Evolutionary conservation across 495 filamentous ascomycete genomes (phyloP), one percentile per base, ranked within the genome.

Genomic region (Chlorociboria aeruginascens): DNA sequence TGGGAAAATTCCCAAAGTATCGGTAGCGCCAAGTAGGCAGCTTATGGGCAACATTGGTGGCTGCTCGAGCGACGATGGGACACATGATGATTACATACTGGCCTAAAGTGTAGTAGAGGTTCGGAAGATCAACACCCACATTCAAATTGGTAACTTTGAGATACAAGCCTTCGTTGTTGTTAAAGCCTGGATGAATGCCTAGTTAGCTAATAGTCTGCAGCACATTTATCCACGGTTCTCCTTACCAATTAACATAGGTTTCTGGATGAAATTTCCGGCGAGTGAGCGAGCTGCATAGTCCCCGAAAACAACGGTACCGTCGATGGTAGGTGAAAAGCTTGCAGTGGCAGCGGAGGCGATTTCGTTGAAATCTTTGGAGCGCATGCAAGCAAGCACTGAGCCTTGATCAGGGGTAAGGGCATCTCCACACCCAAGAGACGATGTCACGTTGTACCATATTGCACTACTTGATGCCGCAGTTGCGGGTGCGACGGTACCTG

Each of bases 241-340:
- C 20, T 66, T 69, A 45, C 68, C 71, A 28, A 67, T 54, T 7
- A 77, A 55, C 35, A 67, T 56, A 6, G 71, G 71, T 56, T 63
- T 35, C 17, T 59, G 53, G 30, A 58, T 60, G 44, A 69, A 71
- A 30, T 56, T 53, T 8, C 66, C 64, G 12, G 58, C 52, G 14
- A 42, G 46, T 16, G 62, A 65, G 42, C 50, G 49, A 28, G 49
- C 58, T 6, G 38, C 51, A 59, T 76, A 74, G 46, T 76, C 57
- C 10, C 42, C 49, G 51, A 77, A 78, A 3, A 76, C 70, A 9
- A 77, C 65, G 50, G 76, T 80, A 46, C 44, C 65, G 51, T 76
- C 74, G 36, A 67, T 54, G 1, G 69, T 71, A 7, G 73, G 71
- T 38, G 63, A 57, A 60, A 76, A 78, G 3, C 62, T 62, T 54